These are phyloP conservation scores for Sarocladium oryzae DNA, from an alignment of 2,329 filamentous ascomycete species.

Conservation along the genomic window DNA sequence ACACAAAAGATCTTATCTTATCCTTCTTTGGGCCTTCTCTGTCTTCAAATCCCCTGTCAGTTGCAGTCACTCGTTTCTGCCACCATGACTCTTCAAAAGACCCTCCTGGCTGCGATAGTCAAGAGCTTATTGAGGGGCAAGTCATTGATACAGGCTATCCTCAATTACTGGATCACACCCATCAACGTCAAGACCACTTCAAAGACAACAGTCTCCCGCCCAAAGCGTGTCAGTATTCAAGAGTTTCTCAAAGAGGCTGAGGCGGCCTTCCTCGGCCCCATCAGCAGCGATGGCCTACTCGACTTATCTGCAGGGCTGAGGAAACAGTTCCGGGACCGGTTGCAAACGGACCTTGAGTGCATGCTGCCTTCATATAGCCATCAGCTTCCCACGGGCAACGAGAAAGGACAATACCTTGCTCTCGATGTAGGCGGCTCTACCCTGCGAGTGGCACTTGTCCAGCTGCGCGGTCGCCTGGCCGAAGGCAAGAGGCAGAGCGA, in stretches of 20 bases:
- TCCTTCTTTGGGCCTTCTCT: conserved; percentile 13
- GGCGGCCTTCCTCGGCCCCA: conserved; percentile 40
- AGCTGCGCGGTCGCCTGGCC: conserved; percentile 42
- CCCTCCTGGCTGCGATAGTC: conserved; percentile 46
- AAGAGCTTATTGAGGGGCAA: conserved; percentile 54
- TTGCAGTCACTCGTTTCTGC: conserved; percentile 45
- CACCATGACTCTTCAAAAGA: conserved; percentile 51
- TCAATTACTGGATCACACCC: conserved; percentile 47
- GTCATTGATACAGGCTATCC: conserved; percentile 50
- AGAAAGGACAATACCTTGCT: conserved; percentile 53
- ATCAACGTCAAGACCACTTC: conserved; percentile 24
- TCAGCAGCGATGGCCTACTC: conserved; percentile 38
- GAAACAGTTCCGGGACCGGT: conserved; percentile 46
- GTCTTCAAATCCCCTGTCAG: conserved; percentile 25
- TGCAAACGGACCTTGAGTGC: conserved; percentile 46
- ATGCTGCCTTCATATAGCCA: conserved; percentile 64
- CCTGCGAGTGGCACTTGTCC: conserved; percentile 56
- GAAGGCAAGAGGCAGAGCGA: conserved; percentile 34
- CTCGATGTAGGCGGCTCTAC: conserved; percentile 66
- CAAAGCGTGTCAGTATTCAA: conserved; percentile 28
- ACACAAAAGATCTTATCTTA: conserved; percentile 3
- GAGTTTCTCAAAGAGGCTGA: conserved; percentile 54
- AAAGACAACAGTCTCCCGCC: conserved; percentile 13
- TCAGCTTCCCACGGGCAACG: conserved; percentile 53
- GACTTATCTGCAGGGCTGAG: conserved; percentile 44